phyloP scores from a whole-genome alignment of 176 grass and related monocot genomes.

The Oryza longistaminata region DNA sequence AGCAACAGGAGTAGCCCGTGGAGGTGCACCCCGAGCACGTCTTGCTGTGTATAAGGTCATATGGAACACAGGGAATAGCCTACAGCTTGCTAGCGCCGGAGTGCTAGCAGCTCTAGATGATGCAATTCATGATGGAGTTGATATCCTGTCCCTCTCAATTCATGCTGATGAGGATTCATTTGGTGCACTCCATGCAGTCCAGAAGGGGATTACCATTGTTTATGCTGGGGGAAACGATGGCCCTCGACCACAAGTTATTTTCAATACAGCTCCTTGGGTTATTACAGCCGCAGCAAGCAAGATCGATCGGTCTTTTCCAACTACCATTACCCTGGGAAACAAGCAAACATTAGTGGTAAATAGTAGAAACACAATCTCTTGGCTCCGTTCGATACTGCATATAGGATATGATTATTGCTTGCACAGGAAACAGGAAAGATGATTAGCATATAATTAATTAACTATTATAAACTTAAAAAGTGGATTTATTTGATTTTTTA shows the following conservation, averaged over 20 bases:
- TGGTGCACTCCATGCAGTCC: conserved; percentile 49
- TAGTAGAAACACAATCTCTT: conserved; percentile 4
- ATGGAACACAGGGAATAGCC: not conserved
- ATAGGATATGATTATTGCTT: too few species aligned
- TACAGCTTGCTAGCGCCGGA: not conserved
- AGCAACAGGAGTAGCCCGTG: conserved; percentile 31
- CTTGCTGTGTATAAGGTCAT: conserved; percentile 48
- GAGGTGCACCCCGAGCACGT: conserved; percentile 45
- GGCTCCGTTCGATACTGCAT: too few species aligned
- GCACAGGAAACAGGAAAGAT: too few species aligned
- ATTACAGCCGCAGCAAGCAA: conserved; percentile 55
- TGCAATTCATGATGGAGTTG: conserved; percentile 55
- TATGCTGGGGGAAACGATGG: conserved; percentile 42
- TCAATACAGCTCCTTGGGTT: conserved; percentile 48
- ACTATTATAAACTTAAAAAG: too few species aligned
- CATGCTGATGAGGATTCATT: not conserved
- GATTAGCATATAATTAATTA: too few species aligned
- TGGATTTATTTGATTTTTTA: too few species aligned
- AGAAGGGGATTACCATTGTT: conserved; percentile 47
- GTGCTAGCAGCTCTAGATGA: conserved; percentile 51
- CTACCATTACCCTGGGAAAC: conserved; percentile 45
- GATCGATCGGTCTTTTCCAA: conserved; percentile 48
- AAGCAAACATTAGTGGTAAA: conserved; percentile 44
- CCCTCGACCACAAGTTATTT: conserved; percentile 27
- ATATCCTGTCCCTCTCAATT: conserved; percentile 45